Evolutionary conservation across 1,139 yeast genomes (phyloP), one percentile per base, ranked within the genome.

Genomic region (Trichomonascaceae sp.): DNA sequence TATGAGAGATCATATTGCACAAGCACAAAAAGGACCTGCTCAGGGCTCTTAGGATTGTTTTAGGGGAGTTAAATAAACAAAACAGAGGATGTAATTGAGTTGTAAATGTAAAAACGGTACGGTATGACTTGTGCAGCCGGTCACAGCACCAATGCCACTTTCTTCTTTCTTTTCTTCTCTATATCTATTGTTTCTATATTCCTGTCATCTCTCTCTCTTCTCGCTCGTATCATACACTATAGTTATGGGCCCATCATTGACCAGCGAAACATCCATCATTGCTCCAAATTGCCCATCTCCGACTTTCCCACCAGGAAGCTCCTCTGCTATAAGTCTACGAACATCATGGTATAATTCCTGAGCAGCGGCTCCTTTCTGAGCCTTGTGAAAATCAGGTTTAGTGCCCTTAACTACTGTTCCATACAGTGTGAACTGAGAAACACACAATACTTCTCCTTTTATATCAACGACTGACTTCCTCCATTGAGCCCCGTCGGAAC

Each of bases 251-350:
- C 95, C 95, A 61, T 91, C 97, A 64, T 93, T 93, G 17, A 84
- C 82, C 55, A 91, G 70, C 1, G 79, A 78, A 15, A 93, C 96
- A 59, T 88, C 96, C 99, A 93, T 93, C 96, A 91, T 87, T 8
- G 95, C 98, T 0, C 98, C 99, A 69, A 93, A 93, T 55, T 81
- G 77, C 1, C 99, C 99, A 63, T 89, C 96, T 59, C 84, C 78
- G 6, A 90, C 95, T n/a, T 65, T 74, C 0, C 91, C 95, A 2
- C 62, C 58, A 13, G 69, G 67, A 58, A 68, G n/a, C 72, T 82
- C n/a, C 58, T 66, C 50, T 71, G 74, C 66, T 83, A 74, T 57
- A 71, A 71, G 61, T 0, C 59, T 61, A 57, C 88, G 70, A 55
- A 90, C 87, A 47, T 67, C 65, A n/a, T 84, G 78, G 66, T 90